A percentile compares a stretch with the other conserved stretches of the same genome.
Evolutionary conservation across 345 rosid species (phyloP).

Genomic region (Orychophragmus violaceus): DNA sequence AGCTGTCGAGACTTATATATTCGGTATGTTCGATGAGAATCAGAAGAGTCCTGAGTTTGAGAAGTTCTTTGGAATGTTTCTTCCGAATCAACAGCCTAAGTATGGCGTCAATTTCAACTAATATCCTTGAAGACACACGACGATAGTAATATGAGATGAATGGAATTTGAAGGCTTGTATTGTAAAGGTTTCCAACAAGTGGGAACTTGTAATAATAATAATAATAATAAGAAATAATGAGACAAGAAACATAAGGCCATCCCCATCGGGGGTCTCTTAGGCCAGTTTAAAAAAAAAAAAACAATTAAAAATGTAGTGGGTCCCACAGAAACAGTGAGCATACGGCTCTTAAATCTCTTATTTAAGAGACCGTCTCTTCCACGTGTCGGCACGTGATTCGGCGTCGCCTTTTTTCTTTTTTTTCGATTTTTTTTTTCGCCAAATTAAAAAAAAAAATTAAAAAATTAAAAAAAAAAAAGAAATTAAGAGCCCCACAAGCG

Average conservation of each 20-base stretch:
- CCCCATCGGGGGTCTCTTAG: neutral
- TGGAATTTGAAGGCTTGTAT: neutral
- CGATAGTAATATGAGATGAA: neutral
- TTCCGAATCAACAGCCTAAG: slow-evolving; percentile 40
- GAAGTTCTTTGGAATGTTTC: slow-evolving; percentile 48
- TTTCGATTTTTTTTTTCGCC: no score
- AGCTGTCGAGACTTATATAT: slow-evolving; percentile 57
- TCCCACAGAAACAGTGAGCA: no score
- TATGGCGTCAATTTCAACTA: slow-evolving; percentile 34
- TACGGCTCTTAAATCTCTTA: no score
- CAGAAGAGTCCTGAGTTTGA: slow-evolving; percentile 42
- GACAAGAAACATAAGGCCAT: no score
- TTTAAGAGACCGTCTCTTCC: no score
- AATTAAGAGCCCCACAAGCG: no score
- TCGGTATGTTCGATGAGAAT: slow-evolving; percentile 56
- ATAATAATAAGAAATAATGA: slow-evolving; percentile 11
- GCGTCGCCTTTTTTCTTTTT: no score
- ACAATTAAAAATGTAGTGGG: no score
- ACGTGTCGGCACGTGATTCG: no score
- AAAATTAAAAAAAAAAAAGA: neutral
- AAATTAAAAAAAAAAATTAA: no score
- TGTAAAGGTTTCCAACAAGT: neutral
- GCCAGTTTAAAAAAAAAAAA: no score
- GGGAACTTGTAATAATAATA: neutral
- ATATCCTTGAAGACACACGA: neutral